Evolutionary conservation across 352 stramenopile species (phyloP), one percentile per base, ranked within the genome.

Genomic region (Albugo candida): DNA sequence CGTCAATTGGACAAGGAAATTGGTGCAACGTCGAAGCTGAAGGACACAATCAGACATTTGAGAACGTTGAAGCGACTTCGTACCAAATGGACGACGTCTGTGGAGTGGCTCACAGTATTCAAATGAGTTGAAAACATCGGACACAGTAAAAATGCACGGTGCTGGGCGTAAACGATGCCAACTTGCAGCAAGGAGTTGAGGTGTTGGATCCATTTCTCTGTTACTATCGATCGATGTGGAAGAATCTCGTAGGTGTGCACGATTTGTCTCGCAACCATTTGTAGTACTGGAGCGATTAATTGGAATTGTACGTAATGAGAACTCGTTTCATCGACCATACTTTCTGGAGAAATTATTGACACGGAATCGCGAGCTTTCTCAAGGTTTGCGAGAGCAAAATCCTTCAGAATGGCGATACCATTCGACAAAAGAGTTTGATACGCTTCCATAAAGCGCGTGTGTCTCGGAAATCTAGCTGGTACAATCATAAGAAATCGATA

Each of bases 251-350:
- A 60, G 11, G 82, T 51, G 14, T 73, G 63, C 36, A 80, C 54
- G 4, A 91, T 60, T 31, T 86, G 77, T 45, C 72, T 68, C 2
- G 70, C 60, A 0, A 81, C 67, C 1, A 71, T 67, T 36, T 60
- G 57, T 0, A 85, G 58, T 2, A 71, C 75, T 1, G 73, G 71
- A 13, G 70, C 63, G 6, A 83, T 66, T 13, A 84, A 52, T 48
- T 85, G 67, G 42, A 89, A 84, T 34, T 83, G 67, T 1, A 86
- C 68, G 37, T 89, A 89, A 47, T 75, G 83, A 13, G 70, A 58
- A 21, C 71, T 83, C 1, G 73, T 73, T 35, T 85, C 70, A 40
- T 85, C 73, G 53, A 45, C 31, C 53, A 45, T 10, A 41, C 11
- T 10, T 19, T 36, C 31, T 3, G 45, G 36, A n/a, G 38, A 2